Conservation (phyloP, 768 basidiomycete species). For the Tulasnella sp. region DNA sequence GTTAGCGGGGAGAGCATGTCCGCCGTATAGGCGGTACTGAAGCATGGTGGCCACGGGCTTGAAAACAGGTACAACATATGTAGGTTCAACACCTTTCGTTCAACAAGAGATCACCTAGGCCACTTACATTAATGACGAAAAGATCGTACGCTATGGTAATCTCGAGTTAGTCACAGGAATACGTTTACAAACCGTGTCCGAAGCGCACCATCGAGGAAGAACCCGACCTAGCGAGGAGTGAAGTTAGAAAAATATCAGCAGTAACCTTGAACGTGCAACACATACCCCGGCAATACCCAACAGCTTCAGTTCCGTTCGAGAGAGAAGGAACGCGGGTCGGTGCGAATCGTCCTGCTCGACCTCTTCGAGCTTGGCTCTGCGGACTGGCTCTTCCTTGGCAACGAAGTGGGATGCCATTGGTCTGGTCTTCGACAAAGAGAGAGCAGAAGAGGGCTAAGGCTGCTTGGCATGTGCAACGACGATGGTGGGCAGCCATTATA, state of each 20-base stretch:
- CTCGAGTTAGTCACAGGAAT: too few species aligned
- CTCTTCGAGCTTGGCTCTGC: background rate
- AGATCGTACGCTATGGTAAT: conserved; percentile 2
- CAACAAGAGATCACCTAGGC: too few species aligned
- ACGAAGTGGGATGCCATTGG: background rate
- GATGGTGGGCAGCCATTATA: background rate
- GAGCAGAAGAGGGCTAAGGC: background rate
- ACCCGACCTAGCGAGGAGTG: conserved; percentile 1
- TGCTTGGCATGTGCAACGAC: background rate
- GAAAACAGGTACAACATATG: too few species aligned
- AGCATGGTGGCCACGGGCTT: conserved; percentile 21
- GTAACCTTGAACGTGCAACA: background rate
- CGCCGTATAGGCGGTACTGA: conserved; percentile 50
- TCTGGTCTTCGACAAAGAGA: background rate
- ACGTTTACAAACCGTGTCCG: too few species aligned
- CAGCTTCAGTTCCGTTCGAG: conserved; percentile 12
- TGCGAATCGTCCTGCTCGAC: background rate
- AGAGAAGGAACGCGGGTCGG: background rate
- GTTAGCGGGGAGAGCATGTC: conserved; percentile 37
- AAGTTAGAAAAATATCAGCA: background rate
- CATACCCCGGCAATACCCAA: conserved; percentile 11
- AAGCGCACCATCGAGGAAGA: conserved; percentile 13
- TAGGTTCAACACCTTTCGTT: too few species aligned
- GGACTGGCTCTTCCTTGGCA: background rate
- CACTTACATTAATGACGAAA: conserved; percentile 13